Evolutionary conservation across 2,329 filamentous ascomycete species (phyloP).

Genomic region (Clarireedia hainanense): DNA sequence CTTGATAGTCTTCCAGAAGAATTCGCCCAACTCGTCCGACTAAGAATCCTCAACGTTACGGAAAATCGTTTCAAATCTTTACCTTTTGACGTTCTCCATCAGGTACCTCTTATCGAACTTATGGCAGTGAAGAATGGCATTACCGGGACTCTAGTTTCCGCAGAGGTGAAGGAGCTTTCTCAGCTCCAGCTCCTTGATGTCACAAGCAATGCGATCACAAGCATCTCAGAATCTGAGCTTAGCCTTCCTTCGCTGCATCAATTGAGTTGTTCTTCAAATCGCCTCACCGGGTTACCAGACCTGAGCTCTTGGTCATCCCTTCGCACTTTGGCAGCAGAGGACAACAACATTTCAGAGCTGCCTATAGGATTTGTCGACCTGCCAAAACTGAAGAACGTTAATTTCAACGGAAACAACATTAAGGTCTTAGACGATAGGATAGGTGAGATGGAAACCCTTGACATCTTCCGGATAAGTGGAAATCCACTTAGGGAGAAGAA

Average conservation of each 20-base stretch:
- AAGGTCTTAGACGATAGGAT: constrained; percentile 67
- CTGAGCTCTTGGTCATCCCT: constrained; percentile 68
- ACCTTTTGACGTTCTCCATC: constrained; percentile 60
- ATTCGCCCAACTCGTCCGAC: constrained; percentile 56
- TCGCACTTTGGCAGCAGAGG: constrained; percentile 65
- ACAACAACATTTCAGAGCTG: constrained; percentile 71
- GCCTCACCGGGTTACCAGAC: constrained; percentile 64
- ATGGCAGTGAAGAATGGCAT: constrained; percentile 72
- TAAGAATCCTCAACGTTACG: constrained; percentile 72
- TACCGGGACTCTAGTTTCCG: constrained; percentile 61
- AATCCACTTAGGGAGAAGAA: constrained; percentile 88
- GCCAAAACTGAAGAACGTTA: constrained; percentile 62
- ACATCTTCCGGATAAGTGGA: constrained; percentile 70
- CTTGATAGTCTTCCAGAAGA: constrained; percentile 62
- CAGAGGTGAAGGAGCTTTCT: constrained; percentile 48
- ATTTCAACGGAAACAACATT: constrained; percentile 82
- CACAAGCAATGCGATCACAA: constrained; percentile 63
- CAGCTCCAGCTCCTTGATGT: constrained; percentile 70
- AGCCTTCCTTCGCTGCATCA: constrained; percentile 62
- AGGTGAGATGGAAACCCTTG: constrained; percentile 69
- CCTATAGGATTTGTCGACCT: constrained; percentile 68
- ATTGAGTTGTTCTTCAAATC: constrained; percentile 73
- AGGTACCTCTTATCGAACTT: constrained; percentile 65
- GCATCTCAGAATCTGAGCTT: constrained; percentile 21
- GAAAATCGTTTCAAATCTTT: constrained; percentile 69